phyloP scores from a whole-genome alignment of 2,329 filamentous ascomycete species.

The Cladosporium sp. region DNA sequence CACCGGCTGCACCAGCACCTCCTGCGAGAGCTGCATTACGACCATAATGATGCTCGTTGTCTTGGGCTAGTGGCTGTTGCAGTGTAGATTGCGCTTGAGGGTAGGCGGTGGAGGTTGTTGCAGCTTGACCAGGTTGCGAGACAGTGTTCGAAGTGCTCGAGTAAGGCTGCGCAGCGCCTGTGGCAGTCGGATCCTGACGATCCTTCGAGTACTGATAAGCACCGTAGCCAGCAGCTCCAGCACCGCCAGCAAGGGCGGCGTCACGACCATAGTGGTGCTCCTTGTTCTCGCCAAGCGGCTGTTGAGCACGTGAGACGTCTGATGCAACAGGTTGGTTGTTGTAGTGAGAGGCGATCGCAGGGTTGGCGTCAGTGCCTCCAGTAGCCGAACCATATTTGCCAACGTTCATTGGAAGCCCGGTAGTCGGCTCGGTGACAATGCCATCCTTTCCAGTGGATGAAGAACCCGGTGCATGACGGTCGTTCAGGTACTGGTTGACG shows the following conservation, averaged over 20 bases:
- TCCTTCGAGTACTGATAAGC: neutral
- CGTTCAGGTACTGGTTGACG: slow-evolving; percentile 10
- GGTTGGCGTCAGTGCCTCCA: slow-evolving; percentile 40
- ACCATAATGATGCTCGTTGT: slow-evolving; percentile 28
- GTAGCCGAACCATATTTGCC: slow-evolving; percentile 41
- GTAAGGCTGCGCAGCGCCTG: slow-evolving; percentile 26
- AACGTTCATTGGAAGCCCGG: slow-evolving; percentile 43
- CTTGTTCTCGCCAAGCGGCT: neutral
- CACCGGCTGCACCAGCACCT: slow-evolving; percentile 31
- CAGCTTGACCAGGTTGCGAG: neutral
- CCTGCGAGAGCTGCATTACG: slow-evolving; percentile 35
- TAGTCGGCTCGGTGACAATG: slow-evolving; percentile 26
- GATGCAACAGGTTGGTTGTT: neutral
- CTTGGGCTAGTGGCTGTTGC: slow-evolving; percentile 1
- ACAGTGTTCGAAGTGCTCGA: neutral
- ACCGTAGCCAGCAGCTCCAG: slow-evolving; percentile 28
- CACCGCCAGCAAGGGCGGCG: slow-evolving; percentile 25
- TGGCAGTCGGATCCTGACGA: neutral
- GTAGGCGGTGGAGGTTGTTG: slow-evolving; percentile 1
- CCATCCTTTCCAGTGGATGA: neutral
- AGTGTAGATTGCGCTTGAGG: neutral
- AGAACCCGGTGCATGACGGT: neutral
- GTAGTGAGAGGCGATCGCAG: slow-evolving; percentile 1
- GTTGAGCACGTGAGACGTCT: neutral
- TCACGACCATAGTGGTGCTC: slow-evolving; percentile 37